Base-by-base conservation (phyloP, 176 grass and related monocot genomes). In the Secale cereale region DNA sequence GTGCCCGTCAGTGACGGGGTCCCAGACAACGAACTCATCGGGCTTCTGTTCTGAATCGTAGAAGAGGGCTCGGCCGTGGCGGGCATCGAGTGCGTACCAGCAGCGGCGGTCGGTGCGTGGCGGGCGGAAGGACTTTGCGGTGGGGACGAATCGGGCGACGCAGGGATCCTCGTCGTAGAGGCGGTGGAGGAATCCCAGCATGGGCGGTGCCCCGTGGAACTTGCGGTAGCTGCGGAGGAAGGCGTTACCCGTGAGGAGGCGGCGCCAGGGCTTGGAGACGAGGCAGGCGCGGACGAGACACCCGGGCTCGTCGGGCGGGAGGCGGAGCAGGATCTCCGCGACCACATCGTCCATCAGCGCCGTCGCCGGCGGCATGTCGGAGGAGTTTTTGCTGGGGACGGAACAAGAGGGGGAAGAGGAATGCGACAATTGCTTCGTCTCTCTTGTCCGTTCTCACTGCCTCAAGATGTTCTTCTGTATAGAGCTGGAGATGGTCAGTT, bases 271-370 rank as follows among this genome's bases (percentile, higher is more conserved):
- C 84, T 70, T 61, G 76, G 76, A 71, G 20, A 71, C 84, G 26
- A 86, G 84, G 48, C 74, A 30, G 33, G 83, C 83, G 16, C 83
- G 74, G 32, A 68, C 0, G 31, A 85, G 83, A 25, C 32, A 59
- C 0, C 74, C 48, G 7, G 48, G 64, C 4, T 85, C 75, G 4
- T 52, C 71, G 4, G 82, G 82, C 28, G 59, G 71, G 22, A 84
- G 41, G 28, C 39, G 71, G 22, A 84, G 76, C 31, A 78, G 76
- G 56, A 78, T 78, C 76, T 78, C 54, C 22, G 6, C 50, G 6
- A 77, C 30, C 29, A 77, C 19, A 1, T 77, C 74, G 74, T 78
- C 56, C 56, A 37, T 7, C 5, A 76, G 28, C 27, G 4, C 26
- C 39, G 70, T 27, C 59, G 67, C 16, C 14, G 32, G n/a, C 37